These are phyloP conservation scores for Verticillium dahliae DNA, from an alignment of 2,329 filamentous ascomycete species.

Conservation along the genomic window DNA sequence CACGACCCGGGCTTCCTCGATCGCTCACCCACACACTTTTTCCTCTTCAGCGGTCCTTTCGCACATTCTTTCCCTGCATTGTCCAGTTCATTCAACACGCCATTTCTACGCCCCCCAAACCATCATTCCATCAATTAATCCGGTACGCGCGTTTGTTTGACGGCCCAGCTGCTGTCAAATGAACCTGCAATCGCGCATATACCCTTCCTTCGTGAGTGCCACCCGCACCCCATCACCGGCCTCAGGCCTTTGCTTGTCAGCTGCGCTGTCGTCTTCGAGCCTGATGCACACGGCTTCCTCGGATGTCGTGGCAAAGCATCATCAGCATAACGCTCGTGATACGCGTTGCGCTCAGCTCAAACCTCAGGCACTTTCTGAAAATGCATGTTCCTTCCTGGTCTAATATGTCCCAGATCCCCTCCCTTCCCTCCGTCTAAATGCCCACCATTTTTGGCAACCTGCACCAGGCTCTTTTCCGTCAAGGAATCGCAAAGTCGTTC, in stretches of 20 bases:
- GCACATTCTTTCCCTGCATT: conserved; percentile 2
- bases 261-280: not conserved
- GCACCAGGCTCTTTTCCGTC: conserved; percentile 82
- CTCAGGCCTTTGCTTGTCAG: not conserved
- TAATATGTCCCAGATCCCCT: conserved; percentile 35
- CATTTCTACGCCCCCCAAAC: conserved; percentile 15
- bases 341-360: not conserved
- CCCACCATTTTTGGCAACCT: conserved; percentile 63
- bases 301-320: conserved; percentile 4
- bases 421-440: conserved; percentile 80
- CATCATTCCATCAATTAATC: conserved; percentile 6
- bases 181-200: conserved; percentile 79
- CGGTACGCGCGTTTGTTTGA: conserved; percentile 80
- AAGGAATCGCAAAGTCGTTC: conserved; percentile 94
- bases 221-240: not conserved
- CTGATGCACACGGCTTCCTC: not conserved
- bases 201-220: conserved; percentile 55
- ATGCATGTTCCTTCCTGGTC: conserved; percentile 10
- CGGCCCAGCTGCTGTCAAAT: conserved; percentile 86
- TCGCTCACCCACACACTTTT: not conserved
- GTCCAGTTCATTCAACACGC: conserved; percentile 12
- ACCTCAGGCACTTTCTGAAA: not conserved
- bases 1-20: not conserved
- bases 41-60: conserved; percentile 1
- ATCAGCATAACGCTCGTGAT: not conserved